Evolutionary conservation across 495 filamentous ascomycete species (phyloP), one percentile per base, ranked within the genome.

Genomic region (Daldinia childiae): DNA sequence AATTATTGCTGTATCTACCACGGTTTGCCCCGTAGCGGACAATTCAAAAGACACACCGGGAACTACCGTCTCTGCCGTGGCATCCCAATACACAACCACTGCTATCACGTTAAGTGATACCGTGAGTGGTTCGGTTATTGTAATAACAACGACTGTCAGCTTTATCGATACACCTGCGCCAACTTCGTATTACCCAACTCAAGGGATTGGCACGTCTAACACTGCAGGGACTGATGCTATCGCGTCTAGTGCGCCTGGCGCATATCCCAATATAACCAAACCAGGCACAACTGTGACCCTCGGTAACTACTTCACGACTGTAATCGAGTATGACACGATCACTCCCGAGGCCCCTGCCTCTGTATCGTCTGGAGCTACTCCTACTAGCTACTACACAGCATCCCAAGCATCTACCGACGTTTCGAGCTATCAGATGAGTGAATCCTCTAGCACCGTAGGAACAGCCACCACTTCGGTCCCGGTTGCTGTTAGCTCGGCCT

Each of bases 41-140:
- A 30, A 64, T 36, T 69, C 70, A n/a, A 41, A 55, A 39, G 43
- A n/a, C 9, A 21, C 24, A 4, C 24, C 60, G 32, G 65, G 15
- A 19, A 41, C 58, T 51, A 60, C 45, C 11, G 24, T 17, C 7
- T 60, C 73, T 32, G 66, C 52, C 4, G 41, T 24, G 19, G 59
- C 1, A 14, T 73, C 62, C 8, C 66, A 64, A 60, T 73, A 75
- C 80, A 4, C 50, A 38, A 85, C 85, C 32, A 71, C 76, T 11
- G 80, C 86, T 1, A 65, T 82, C n/a, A 87, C 85, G n/a, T 77
- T 82, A 6, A 86, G 82, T 7, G 82, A 86, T 59, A 76, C 85
- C 6, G 56, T 86, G 26, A 86, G 82, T 9, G 87, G 85, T 24
- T 87, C 86, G 15, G 79, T 87, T 41, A 81, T 82, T 63, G 81